These are phyloP conservation scores for Carallia pectinifolia DNA, from an alignment of 345 rosid species.

Conservation along the genomic window DNA sequence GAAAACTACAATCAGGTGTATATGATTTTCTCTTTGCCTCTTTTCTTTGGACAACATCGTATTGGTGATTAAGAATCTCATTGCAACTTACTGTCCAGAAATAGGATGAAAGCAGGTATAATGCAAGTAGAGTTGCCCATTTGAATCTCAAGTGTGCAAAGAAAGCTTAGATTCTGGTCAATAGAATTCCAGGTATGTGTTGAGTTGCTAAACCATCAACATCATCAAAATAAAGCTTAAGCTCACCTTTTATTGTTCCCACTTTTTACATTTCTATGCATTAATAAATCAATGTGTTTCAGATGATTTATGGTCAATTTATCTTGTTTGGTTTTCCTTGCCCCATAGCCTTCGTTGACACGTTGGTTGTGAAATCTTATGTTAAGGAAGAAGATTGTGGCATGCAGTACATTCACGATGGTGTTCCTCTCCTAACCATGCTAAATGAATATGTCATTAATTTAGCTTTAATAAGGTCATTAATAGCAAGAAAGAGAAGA, in stretches of 20 bases:
- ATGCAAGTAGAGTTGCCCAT: conserved; percentile 95
- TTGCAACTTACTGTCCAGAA: conserved; percentile 8
- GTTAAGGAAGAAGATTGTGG: conserved; percentile 82
- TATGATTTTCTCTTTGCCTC: background rate
- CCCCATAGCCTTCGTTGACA: conserved; percentile 69
- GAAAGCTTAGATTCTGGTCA: conserved; percentile 84
- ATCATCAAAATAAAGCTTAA: background rate
- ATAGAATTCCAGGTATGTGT: conserved; percentile 88
- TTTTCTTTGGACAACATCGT: background rate
- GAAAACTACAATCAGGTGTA: conserved; percentile 92
- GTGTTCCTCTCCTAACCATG: conserved; percentile 92
- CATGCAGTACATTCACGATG: conserved; percentile 59
- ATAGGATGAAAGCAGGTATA: conserved; percentile 98
- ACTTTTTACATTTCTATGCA: too few relatives aligned
- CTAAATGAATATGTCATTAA: conserved; percentile 79
- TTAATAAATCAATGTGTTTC: background rate
- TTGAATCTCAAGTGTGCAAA: conserved; percentile 99
- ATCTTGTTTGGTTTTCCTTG: conserved; percentile 10
- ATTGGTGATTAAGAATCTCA: background rate
- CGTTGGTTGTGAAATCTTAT: conserved; percentile 75
- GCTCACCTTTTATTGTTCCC: too few relatives aligned
- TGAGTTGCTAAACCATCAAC: background rate
- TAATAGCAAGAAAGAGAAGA: conserved; percentile 78
- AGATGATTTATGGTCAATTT: conserved; percentile 1
- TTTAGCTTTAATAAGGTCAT: too few relatives aligned